phyloP scores from a whole-genome alignment of 2,329 filamentous ascomycete species.

The Ophiostoma angusticollis region DNA sequence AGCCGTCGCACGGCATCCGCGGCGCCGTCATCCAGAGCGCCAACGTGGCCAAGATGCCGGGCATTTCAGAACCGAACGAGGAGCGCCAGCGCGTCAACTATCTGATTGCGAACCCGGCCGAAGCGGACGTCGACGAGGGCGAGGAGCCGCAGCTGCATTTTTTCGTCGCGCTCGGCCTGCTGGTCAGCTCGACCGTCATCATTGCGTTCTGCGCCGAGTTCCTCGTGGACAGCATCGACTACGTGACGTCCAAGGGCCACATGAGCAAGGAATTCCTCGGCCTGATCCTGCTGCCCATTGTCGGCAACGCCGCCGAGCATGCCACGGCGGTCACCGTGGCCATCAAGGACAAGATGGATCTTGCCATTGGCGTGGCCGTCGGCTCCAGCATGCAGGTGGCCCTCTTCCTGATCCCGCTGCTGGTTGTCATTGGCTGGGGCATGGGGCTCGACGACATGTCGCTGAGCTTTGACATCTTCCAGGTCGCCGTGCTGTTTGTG shows the following conservation, averaged over 20 bases:
- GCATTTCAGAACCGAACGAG: slow-evolving; percentile 18
- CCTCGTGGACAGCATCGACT: slow-evolving; percentile 57
- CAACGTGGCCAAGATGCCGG: slow-evolving; percentile 23
- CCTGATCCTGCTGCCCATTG: slow-evolving; percentile 63
- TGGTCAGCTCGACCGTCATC: slow-evolving; percentile 60
- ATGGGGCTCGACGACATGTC: slow-evolving; percentile 62
- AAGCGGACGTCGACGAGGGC: slow-evolving; percentile 54
- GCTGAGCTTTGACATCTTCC: slow-evolving; percentile 77
- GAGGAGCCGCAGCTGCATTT: slow-evolving; percentile 66
- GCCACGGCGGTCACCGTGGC: slow-evolving; percentile 70
- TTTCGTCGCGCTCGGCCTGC: slow-evolving; percentile 56
- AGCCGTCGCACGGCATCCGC: slow-evolving; percentile 24
- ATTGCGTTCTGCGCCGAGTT: slow-evolving; percentile 72
- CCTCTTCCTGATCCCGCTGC: slow-evolving; percentile 63
- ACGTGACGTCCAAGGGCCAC: slow-evolving; percentile 42
- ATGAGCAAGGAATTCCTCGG: slow-evolving; percentile 63
- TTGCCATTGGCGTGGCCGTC: slow-evolving; percentile 68
- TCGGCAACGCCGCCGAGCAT: slow-evolving; percentile 71
- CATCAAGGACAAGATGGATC: slow-evolving; percentile 74
- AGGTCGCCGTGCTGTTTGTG: slow-evolving; percentile 75
- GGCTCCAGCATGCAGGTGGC: slow-evolving; percentile 73
- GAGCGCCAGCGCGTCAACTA: slow-evolving; percentile 16
- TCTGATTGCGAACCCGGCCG: slow-evolving; percentile 18
- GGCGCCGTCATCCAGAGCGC: slow-evolving; percentile 29
- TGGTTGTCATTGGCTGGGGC: slow-evolving; percentile 68